Percentiles rank a stretch among this genome's conserved stretches.
phyloP scores from a whole-genome alignment of 768 basidiomycete genomes.

The Trametes cingulata region DNA sequence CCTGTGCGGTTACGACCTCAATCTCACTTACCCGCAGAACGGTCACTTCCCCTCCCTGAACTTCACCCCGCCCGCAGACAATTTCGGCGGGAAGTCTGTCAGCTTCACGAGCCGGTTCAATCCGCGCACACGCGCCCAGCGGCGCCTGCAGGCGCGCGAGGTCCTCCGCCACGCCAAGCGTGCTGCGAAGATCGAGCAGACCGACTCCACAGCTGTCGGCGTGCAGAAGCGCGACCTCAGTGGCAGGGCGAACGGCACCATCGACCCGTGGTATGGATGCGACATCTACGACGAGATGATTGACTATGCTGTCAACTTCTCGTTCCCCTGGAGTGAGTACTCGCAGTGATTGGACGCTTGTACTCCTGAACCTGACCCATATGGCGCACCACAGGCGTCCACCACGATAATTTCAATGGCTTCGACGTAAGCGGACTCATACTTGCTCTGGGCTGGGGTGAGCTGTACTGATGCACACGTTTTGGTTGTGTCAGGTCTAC shows the following conservation, averaged over 20 bases:
- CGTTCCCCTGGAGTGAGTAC: constrained; percentile 56
- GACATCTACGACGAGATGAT: constrained; percentile 62
- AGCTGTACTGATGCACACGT: background rate
- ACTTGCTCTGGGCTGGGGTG: background rate
- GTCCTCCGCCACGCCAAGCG: background rate
- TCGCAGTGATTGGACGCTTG: background rate
- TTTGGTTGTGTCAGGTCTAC: constrained; percentile 22
- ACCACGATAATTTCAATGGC: background rate
- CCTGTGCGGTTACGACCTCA: constrained; percentile 65
- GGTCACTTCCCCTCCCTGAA: constrained; percentile 45
- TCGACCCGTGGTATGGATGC: constrained; percentile 46
- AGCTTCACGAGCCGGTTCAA: background rate
- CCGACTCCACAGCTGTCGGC: constrained; percentile 31
- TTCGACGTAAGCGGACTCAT: constrained; percentile 17
- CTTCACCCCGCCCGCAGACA: background rate
- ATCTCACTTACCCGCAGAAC: constrained; percentile 67
- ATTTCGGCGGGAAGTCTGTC: background rate
- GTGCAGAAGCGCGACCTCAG: constrained; percentile 49
- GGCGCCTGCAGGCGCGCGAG: background rate
- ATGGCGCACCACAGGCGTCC: background rate
- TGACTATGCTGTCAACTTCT: constrained; percentile 74
- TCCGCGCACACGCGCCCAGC: background rate
- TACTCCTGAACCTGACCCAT: background rate
- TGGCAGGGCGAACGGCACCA: constrained; percentile 51
- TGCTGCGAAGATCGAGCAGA: background rate